Percentiles rank a stretch among this genome's conserved stretches.
These are phyloP conservation scores for Talaromyces sp. DNA, from an alignment of 2,329 filamentous ascomycete species.

Conservation along the genomic window DNA sequence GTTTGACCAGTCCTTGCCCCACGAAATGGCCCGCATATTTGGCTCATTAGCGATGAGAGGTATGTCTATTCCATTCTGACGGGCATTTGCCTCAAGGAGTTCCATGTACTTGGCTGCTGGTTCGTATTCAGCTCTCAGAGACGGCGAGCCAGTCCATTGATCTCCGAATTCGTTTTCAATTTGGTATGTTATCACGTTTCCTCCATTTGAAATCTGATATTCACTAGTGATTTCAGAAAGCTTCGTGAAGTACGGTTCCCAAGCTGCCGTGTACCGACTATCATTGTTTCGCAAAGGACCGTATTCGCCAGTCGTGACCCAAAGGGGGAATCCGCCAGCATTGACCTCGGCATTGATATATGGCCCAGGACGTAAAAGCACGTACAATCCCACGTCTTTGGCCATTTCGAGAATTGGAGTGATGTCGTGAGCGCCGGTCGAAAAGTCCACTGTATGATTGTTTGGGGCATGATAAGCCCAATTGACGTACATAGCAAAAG, in stretches of 20 bases:
- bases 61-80: constrained; percentile 67
- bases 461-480: constrained; percentile 66
- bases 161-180: constrained; percentile 70
- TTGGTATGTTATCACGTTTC: constrained; percentile 74
- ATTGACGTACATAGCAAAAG: constrained; percentile 74
- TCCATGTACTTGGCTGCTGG: constrained; percentile 69
- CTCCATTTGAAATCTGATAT: constrained; percentile 78
- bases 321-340: constrained; percentile 77
- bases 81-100: constrained; percentile 67
- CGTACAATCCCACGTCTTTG: constrained; percentile 69
- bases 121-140: constrained; percentile 25
- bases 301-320: constrained; percentile 64
- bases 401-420: constrained; percentile 77
- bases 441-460: background rate
- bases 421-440: constrained; percentile 69
- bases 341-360: constrained; percentile 77
- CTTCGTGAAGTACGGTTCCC: constrained; percentile 55
- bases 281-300: constrained; percentile 63
- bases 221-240: constrained; percentile 67
- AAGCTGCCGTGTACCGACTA: constrained; percentile 63
- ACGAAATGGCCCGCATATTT: constrained; percentile 58
- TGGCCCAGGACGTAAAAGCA: constrained; percentile 68
- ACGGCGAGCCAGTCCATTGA: constrained; percentile 44
- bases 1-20: constrained; percentile 61
- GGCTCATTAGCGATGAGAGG: constrained; percentile 75